These are phyloP conservation scores for Biancaea sappan DNA, from an alignment of 306 rosid species.

Conservation along the genomic window DNA sequence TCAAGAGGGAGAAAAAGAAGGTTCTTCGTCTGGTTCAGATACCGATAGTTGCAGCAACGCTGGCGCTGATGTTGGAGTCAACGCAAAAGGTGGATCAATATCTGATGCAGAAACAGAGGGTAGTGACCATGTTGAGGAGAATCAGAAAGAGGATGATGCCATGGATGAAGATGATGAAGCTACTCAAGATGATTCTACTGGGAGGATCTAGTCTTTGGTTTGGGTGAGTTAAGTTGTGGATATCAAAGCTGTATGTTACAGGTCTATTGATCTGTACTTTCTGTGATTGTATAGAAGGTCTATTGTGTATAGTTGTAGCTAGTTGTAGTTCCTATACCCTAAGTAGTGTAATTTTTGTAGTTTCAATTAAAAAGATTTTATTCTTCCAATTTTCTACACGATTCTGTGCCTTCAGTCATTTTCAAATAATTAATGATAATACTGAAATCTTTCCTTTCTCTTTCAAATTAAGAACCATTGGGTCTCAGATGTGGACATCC, in stretches of 20 bases:
- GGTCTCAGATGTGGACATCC: too few species aligned
- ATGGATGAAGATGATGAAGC: constrained; percentile 75
- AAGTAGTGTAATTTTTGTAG: not conserved
- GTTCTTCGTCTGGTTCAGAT: constrained; percentile 51
- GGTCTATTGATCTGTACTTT: not conserved
- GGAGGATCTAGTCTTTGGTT: constrained; percentile 24
- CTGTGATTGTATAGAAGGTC: not conserved
- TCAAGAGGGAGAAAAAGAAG: constrained; percentile 37
- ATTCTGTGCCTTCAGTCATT: too few species aligned
- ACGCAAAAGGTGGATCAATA: constrained; percentile 44
- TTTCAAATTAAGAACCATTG: too few species aligned
- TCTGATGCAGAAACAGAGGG: constrained; percentile 78
- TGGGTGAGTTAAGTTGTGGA: not conserved
- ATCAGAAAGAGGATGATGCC: constrained; percentile 51
- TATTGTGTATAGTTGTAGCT: not conserved
- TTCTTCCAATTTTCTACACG: not conserved
- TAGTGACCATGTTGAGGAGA: constrained; percentile 46
- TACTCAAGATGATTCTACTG: constrained; percentile 61
- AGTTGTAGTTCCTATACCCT: not conserved
- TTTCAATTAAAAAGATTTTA: not conserved
- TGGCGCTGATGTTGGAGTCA: constrained; percentile 35
- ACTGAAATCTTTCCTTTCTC: too few species aligned
- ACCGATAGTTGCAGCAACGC: constrained; percentile 57
- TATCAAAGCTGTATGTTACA: not conserved
- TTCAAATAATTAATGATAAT: too few species aligned